Percentiles rank a stretch among this genome's conserved stretches.
Evolutionary conservation across 192 early-diverging fungal genomes (phyloP).

Genomic region (Gonapodya prolifera): DNA sequence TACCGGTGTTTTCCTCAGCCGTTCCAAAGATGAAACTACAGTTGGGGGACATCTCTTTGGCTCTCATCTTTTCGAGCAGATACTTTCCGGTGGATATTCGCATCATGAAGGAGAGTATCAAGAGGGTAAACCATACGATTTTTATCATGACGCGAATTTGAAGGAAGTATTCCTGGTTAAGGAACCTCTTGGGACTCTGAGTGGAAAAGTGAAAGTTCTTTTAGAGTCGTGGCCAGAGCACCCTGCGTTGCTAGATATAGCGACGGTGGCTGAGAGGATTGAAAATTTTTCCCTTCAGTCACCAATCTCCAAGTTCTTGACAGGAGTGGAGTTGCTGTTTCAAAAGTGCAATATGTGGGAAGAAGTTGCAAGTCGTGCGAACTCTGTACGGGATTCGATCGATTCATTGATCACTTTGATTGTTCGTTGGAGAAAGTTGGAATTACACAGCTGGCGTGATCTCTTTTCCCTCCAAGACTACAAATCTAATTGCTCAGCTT

Average conservation of each 20-base stretch:
- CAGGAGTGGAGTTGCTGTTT: slow-evolving; percentile 77
- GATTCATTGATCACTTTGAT: slow-evolving; percentile 60
- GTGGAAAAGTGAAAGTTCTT: slow-evolving; percentile 43
- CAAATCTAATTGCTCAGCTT: slow-evolving; percentile 44
- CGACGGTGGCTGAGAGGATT: slow-evolving; percentile 23
- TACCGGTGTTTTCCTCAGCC: background rate
- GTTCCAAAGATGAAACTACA: background rate
- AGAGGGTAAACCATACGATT: slow-evolving; percentile 49
- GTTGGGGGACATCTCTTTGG: background rate
- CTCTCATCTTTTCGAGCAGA: background rate
- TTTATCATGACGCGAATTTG: slow-evolving; percentile 76
- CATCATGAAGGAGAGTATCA: background rate
- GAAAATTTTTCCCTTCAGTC: slow-evolving; percentile 57
- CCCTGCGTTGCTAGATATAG: slow-evolving; percentile 63
- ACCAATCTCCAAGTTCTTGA: slow-evolving; percentile 79
- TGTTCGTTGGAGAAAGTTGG: slow-evolving; percentile 81
- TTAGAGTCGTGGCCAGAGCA: slow-evolving; percentile 84
- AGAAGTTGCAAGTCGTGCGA: slow-evolving; percentile 64
- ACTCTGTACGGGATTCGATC: slow-evolving; percentile 56
- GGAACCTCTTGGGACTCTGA: slow-evolving; percentile 46
- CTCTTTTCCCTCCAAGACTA: slow-evolving; percentile 72
- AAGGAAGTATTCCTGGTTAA: slow-evolving; percentile 52
- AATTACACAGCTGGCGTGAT: slow-evolving; percentile 81
- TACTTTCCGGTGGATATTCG: background rate
- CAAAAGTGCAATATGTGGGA: slow-evolving; percentile 92